These are phyloP conservation scores for Colletotrichum plurivorum DNA, from an alignment of 2,329 filamentous ascomycete genomes.

Conservation along the genomic window DNA sequence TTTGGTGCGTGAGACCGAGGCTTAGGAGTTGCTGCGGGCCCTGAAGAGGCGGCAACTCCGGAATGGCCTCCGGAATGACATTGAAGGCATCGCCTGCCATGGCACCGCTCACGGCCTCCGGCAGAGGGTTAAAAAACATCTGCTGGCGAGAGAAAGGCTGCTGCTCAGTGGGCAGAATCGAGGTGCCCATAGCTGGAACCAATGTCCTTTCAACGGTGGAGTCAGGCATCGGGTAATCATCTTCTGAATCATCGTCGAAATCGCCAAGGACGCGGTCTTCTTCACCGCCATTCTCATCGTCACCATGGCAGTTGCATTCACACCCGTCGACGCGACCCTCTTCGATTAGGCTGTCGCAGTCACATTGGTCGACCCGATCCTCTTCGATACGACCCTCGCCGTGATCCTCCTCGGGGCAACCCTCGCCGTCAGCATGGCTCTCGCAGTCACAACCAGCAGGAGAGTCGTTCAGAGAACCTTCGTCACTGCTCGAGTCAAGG, in stretches of 20 bases:
- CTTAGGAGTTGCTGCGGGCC: too few species aligned
- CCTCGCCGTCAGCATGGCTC: conserved; percentile 45
- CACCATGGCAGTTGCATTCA: conserved; percentile 49
- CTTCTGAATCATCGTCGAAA: conserved; percentile 26
- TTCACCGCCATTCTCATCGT: conserved; percentile 45
- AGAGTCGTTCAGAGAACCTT: conserved; percentile 21
- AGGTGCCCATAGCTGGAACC: too few species aligned
- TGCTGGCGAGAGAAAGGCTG: too few species aligned
- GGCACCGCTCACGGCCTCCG: too few species aligned
- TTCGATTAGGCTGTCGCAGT: too few species aligned
- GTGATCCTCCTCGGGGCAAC: conserved; percentile 24
- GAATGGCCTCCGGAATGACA: neutral
- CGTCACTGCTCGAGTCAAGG: too few species aligned
- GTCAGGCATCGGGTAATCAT: neutral
- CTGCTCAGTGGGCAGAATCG: too few species aligned
- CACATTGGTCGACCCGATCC: conserved; percentile 3
- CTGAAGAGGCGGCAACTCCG: too few species aligned
- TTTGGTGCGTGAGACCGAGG: too few species aligned
- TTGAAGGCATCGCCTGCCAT: too few species aligned
- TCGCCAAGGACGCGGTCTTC: conserved; percentile 42
- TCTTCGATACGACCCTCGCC: conserved; percentile 23
- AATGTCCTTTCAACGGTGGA: too few species aligned
- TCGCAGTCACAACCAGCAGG: conserved; percentile 46
- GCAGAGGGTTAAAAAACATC: too few species aligned
- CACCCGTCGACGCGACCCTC: conserved; percentile 13